Base-by-base conservation (phyloP, 1,284 basidiomycete species). In the Tetrapyrgos nigripes region DNA sequence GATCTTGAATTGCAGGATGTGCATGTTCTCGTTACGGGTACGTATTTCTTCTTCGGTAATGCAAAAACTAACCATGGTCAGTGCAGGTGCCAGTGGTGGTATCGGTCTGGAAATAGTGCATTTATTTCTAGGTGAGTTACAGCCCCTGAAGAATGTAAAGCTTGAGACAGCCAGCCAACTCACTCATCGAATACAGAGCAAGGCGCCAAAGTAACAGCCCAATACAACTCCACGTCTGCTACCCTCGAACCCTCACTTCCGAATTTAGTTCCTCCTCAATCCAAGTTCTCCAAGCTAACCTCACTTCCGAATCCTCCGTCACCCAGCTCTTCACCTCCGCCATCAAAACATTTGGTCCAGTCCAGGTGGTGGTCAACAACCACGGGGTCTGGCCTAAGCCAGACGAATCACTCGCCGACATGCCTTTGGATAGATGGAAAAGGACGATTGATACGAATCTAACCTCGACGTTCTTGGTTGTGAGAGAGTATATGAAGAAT, bases 131-230 rank as follows among this genome's bases (percentile, higher is more conserved):
- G 76, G 87, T 84, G 60, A 68, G 74, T 68, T 17, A 46, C 23
- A 31, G 48, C 40, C 57, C n/a, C n/a, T n/a, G n/a, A n/a, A n/a
- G n/a, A n/a, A n/a, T n/a, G n/a, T n/a, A n/a, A n/a, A n/a, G n/a
- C n/a, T n/a, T n/a, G n/a, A n/a, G n/a, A n/a, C n/a, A n/a, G n/a
- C n/a, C n/a, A n/a, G n/a, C n/a, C n/a, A n/a, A n/a, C 82, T 3
- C 83, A 85, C 31, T 24, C 4, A 24, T 24, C 67, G 87, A 86
- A 1, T 79, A 92, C 63, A 91, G 88, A 84, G 35, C 84, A 88
- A 64, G 88, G 88, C 3, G 87, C 90, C 3, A 81, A 80, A 59
- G 88, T 93, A 8, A 86, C 88, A 0, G 89, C 88, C 0, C 89
- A 92, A 67, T 93, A 88, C 72, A 87, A 91, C 70, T 80, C 82